Conservation (phyloP, 805 yeast species). For the Metschnikowia bowlesiae region DNA sequence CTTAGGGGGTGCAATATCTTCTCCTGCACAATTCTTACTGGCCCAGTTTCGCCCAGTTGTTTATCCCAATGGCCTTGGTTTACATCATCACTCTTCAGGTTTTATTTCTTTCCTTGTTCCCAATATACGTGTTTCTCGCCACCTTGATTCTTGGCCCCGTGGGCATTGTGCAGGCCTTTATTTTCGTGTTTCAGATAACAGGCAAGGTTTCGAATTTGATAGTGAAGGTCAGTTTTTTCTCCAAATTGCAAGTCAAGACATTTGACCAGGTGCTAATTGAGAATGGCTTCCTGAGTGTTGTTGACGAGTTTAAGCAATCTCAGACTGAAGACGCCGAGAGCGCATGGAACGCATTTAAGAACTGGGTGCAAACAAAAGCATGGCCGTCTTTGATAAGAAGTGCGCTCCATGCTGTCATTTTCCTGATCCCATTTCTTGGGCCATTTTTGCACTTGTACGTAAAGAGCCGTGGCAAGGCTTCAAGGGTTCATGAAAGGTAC, state of each 20-base stretch:
- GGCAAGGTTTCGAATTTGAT: constrained; percentile 40
- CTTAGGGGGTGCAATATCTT: constrained; percentile 10
- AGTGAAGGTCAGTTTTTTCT: constrained; percentile 41
- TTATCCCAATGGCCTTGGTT: constrained; percentile 43
- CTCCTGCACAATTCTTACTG: constrained; percentile 39
- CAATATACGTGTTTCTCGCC: constrained; percentile 40
- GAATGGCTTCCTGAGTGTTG: constrained; percentile 44
- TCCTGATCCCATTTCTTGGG: constrained; percentile 55
- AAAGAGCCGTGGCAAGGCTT: constrained; percentile 53
- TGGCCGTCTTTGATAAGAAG: constrained; percentile 31
- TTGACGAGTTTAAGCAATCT: constrained; percentile 18
- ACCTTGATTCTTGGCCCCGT: constrained; percentile 47
- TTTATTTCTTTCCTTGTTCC: constrained; percentile 39
- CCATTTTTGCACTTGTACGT: constrained; percentile 48
- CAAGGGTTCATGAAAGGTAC: constrained; percentile 50
- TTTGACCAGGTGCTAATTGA: constrained; percentile 46
- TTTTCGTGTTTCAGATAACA: constrained; percentile 41
- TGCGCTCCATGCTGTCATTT: constrained; percentile 32
- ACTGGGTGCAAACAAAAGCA: constrained; percentile 6
- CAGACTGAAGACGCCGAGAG: neutral
- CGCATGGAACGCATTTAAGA: neutral
- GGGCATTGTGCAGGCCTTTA: constrained; percentile 44
- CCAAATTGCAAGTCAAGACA: constrained; percentile 42
- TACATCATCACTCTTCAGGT: constrained; percentile 32
- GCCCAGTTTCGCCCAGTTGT: constrained; percentile 42